Base-by-base conservation (phyloP, 805 yeast genomes). In the Hermanozyma aechmeae region DNA sequence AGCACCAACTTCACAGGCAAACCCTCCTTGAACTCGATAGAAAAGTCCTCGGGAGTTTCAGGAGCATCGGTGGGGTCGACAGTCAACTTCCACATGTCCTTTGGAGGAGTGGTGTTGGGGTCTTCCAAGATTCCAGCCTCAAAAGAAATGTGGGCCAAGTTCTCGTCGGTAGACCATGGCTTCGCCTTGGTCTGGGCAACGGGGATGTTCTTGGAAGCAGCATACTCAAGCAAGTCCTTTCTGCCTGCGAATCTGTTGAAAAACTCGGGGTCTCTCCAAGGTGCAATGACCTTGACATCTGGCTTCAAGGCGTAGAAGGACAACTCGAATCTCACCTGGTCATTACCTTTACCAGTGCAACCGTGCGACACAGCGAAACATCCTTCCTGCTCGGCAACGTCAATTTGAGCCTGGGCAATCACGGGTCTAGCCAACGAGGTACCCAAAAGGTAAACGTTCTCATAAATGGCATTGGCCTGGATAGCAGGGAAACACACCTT, bases 91-190 rank as follows among this genome's bases (percentile, higher is more conserved):
- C 98, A 92, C 98, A 92, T 92, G 61, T 92, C 98, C 70, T 87
- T 89, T 65, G 98, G 98, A 42, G 98, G 98, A 30, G 98, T 92
- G 47, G 89, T 78, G 61, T 92, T 83, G 54, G 99, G 99, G 66
- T 92, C 95, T 68, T 92, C 99, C 52, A 92, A 76, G 46, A 92
- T 92, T 65, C 99, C 99, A 41, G 99, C 99, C 71, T 92, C 99
- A 59, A 83, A 92, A 23, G 97, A 89, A 59, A 92, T 92, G 65
- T 92, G 99, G 26, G 97, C 98, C 76, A 89, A 68, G 74, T 92
- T 92, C 69, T 92, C 99, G 59, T 92, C 99, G 34, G 98, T 92
- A 21, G 97, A 87, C 99, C 99, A 92, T 47, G 99, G 99, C 71
- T 92, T 92, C 42, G 97, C 85, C 63, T 86, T 86, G 45, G 99